Evolutionary conservation across 768 basidiomycete species (phyloP), one percentile per base, ranked within the genome.

Genomic region (Suillus variegatus): DNA sequence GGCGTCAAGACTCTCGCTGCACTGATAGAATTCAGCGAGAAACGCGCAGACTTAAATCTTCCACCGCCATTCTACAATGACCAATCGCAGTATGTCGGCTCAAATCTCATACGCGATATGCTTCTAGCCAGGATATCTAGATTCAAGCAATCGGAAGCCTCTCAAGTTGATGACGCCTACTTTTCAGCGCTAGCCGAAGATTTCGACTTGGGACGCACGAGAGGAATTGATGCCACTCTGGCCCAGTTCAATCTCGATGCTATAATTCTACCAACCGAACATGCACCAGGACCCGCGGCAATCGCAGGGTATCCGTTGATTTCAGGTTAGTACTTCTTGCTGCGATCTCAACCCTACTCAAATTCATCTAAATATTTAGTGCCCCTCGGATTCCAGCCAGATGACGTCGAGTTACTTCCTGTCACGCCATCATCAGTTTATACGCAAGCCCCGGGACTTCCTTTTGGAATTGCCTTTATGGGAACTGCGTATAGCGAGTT

Each of bases 401-500:
- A 80, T 52, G 78, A 82, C 67, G 79, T 82, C n/a, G 38, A 16
- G 76, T 79, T 0, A 78, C 81, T 13, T 66, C 80, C 75, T 35
- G 69, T 67, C 65, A 82, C 82, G 64, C 82, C 83, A 0, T 82
- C 82, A 0, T 84, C 73, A 2, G 6, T 36, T 4, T 32, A 55
- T 35, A 54, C 70, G 44, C 65, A 63, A 46, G 75, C 69, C 5
- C 76, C 85, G 1, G 84, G 84, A 6, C 80, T 84, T 10, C 86
- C 86, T 0, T 84, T 87, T 63, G 87, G 86, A 0, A 72, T 87
- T 6, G 82, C 84, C 0, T 87, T 88, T 75, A 67, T 86, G 13
- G 85, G 86, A 0, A 86, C 86, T 0, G 85, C 83, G 18, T 88
- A 83, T 72, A 82, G 82, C 22, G 87, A 88, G 61, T 83, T 82